A percentile compares a stretch with the other conserved stretches of the same genome.
These are phyloP conservation scores for Aaosphaeria arxii DNA, from an alignment of 2,329 filamentous ascomycete genomes.

Conservation along the genomic window DNA sequence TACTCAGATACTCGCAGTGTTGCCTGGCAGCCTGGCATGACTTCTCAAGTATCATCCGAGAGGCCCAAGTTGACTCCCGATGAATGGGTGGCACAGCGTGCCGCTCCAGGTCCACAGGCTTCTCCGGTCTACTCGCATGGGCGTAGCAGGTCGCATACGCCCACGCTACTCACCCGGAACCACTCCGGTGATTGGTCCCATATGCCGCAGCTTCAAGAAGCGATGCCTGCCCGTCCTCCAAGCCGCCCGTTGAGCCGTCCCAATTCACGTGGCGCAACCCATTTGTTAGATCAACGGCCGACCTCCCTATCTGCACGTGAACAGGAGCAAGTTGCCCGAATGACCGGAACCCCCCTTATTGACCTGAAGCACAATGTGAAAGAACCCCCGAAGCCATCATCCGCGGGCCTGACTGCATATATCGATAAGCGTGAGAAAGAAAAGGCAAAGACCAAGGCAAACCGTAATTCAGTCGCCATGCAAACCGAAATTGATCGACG, in stretches of 20 bases:
- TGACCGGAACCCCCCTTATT: conserved; percentile 75
- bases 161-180: conserved; percentile 42
- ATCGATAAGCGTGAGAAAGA: conserved; percentile 80
- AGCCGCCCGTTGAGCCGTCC: conserved; percentile 40
- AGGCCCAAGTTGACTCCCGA: conserved; percentile 67
- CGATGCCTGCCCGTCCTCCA: conserved; percentile 19
- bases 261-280: conserved; percentile 58
- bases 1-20: conserved; percentile 63
- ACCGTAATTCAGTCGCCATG: conserved; percentile 29
- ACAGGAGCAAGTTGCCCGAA: conserved; percentile 81
- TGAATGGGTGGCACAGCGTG: conserved; percentile 79
- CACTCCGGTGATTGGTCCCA: conserved; percentile 47
- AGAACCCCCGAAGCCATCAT: conserved; percentile 37
- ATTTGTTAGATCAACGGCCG: conserved; percentile 53
- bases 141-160: conserved; percentile 53
- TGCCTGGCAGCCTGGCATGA: conserved; percentile 74
- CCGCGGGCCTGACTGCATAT: conserved; percentile 66
- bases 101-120: conserved; percentile 40
- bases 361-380: conserved; percentile 57
- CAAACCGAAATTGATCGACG: conserved; percentile 36
- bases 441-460: conserved; percentile 29
- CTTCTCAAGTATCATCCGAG: conserved; percentile 45
- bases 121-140: conserved; percentile 55
- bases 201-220: conserved; percentile 25
- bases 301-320: conserved; percentile 76